Conservation (phyloP, 2,329 filamentous ascomycete species). For the Mollisia scopiformis region DNA sequence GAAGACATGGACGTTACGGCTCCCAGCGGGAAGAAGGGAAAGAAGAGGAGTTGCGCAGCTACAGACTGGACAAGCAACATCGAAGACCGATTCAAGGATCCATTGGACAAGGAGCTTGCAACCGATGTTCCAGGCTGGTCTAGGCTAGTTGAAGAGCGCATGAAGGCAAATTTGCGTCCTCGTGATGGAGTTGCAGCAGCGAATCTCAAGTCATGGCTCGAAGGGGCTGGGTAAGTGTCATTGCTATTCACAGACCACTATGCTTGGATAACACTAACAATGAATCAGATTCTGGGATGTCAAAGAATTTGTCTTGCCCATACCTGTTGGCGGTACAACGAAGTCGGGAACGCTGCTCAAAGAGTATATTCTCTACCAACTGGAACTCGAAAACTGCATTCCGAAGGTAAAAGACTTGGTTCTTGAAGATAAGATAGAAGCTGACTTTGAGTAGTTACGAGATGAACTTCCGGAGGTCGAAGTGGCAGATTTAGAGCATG, state of each 20-base stretch:
- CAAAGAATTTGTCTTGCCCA: slow-evolving; percentile 28
- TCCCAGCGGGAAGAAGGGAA: slow-evolving; percentile 1
- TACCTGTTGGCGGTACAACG: slow-evolving; percentile 30
- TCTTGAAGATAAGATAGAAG: background rate
- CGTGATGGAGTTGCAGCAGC: slow-evolving; percentile 32
- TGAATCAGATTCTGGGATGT: slow-evolving; percentile 34
- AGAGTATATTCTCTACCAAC: slow-evolving; percentile 26
- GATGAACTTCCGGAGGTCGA: slow-evolving; percentile 23
- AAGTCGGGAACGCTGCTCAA: slow-evolving; percentile 24
- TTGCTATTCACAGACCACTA: background rate
- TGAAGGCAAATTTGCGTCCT: slow-evolving; percentile 31
- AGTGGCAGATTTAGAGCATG: slow-evolving; percentile 21
- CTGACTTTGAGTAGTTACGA: slow-evolving; percentile 20
- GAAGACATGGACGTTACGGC: background rate
- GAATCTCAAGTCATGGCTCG: slow-evolving; percentile 34
- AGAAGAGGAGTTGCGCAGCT: slow-evolving; percentile 24
- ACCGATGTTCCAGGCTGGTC: slow-evolving; percentile 31
- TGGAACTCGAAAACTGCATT: slow-evolving; percentile 27
- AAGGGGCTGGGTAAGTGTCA: slow-evolving; percentile 34
- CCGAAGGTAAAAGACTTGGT: slow-evolving; percentile 22
- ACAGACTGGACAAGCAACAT: slow-evolving; percentile 33
- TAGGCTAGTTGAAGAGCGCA: slow-evolving; percentile 28
- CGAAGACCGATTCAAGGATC: slow-evolving; percentile 29
- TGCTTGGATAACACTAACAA: slow-evolving; percentile 4
- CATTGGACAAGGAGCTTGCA: slow-evolving; percentile 29